Percentiles rank a stretch among this genome's conserved stretches.
Evolutionary conservation across 805 yeast species (phyloP).

Genomic region (Saccharomycopsis vini): DNA sequence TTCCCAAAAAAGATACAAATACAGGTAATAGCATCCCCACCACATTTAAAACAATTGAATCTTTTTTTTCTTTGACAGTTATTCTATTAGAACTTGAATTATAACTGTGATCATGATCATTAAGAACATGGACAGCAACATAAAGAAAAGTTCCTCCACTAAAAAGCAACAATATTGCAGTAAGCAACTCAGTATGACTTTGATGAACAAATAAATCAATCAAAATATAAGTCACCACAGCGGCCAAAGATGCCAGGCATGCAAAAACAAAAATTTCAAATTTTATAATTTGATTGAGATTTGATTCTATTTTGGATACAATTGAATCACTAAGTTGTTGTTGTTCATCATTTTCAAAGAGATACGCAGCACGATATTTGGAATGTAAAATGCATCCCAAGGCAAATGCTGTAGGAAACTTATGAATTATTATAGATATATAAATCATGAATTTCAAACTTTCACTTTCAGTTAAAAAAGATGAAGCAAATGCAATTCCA

Average conservation of each 20-base stretch:
- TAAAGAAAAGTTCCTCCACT: conserved; percentile 68
- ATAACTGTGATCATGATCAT: background rate
- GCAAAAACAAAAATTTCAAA: conserved; percentile 46
- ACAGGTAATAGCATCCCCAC: conserved; percentile 11
- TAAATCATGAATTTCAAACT: conserved; percentile 40
- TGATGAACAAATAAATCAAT: conserved; percentile 22
- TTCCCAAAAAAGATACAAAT: conserved; percentile 1
- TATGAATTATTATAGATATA: conserved; percentile 57
- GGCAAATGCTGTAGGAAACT: conserved; percentile 69
- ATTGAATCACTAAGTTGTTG: background rate
- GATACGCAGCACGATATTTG: conserved; percentile 3
- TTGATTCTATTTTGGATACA: background rate
- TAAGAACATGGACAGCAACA: conserved; percentile 60
- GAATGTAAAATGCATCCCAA: conserved; percentile 43
- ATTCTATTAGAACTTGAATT: background rate
- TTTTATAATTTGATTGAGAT: conserved; percentile 23
- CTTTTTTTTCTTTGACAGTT: background rate
- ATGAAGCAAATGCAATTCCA: conserved; percentile 64
- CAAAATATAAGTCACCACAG: conserved; percentile 40
- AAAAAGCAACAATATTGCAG: conserved; percentile 50
- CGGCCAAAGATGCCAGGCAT: conserved; percentile 51
- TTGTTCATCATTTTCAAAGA: background rate
- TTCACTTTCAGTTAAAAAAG: conserved; percentile 33
- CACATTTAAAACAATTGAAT: conserved; percentile 1
- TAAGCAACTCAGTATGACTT: conserved; percentile 24